Evolutionary conservation across 2,329 filamentous ascomycete genomes (phyloP).

Genomic region (Orbilia blumenaviensis): DNA sequence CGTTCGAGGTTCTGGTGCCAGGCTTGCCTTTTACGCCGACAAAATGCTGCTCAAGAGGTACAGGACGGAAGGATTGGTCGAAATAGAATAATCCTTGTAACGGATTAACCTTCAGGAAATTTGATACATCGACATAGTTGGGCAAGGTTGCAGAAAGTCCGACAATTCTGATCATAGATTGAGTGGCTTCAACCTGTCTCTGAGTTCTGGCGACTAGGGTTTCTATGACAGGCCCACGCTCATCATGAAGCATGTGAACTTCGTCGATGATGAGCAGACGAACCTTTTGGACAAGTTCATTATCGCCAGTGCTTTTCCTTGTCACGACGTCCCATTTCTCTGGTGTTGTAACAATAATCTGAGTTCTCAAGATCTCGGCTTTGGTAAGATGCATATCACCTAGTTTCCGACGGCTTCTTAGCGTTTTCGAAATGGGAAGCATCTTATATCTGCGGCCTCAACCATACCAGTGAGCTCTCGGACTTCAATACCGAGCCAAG

Average conservation of each 20-base stretch:
- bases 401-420: background rate
- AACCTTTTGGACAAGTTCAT: conserved; percentile 96
- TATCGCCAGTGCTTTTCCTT: conserved; percentile 94
- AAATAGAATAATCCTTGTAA: conserved; percentile 96
- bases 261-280: conserved; percentile 96
- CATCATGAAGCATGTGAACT: conserved; percentile 99
- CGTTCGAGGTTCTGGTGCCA: conserved; percentile 79
- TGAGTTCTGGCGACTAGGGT: conserved; percentile 94
- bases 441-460: background rate
- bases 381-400: conserved; percentile 99
- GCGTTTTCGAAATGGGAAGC: background rate
- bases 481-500: conserved; percentile 91
- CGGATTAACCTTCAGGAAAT: conserved; percentile 95
- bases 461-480: conserved; percentile 77
- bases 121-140: conserved; percentile 95
- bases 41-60: conserved; percentile 96
- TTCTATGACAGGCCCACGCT: conserved; percentile 93
- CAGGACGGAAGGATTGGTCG: conserved; percentile 91
- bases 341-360: conserved; percentile 97
- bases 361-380: conserved; percentile 90
- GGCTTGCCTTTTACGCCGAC: conserved; percentile 93
- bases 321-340: conserved; percentile 99
- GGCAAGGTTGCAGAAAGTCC: conserved; percentile 94
- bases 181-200: conserved; percentile 95
- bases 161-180: conserved; percentile 94